These are phyloP conservation scores for Aspergillus pseudoterreus DNA, from an alignment of 2,329 filamentous ascomycete species.

Conservation along the genomic window DNA sequence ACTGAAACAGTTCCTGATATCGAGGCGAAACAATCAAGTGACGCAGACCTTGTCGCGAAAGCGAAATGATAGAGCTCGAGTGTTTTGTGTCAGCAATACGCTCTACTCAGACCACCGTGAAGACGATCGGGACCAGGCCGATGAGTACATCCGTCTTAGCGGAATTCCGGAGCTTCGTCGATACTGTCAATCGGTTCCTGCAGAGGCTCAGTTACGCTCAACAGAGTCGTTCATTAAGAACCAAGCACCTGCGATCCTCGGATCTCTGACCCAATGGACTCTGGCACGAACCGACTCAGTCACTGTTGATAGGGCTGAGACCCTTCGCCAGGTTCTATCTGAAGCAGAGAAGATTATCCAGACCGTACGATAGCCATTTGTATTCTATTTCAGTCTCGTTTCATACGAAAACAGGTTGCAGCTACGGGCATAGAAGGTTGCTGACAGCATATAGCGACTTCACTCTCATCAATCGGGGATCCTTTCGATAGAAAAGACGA, in stretches of 20 bases:
- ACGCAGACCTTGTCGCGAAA: not conserved
- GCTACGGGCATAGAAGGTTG: not conserved
- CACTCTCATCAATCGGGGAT: not conserved
- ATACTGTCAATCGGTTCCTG: slow-evolving; percentile 18
- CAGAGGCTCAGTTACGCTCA: slow-evolving; percentile 14
- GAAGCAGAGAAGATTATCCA: slow-evolving; percentile 7
- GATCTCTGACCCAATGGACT: slow-evolving; percentile 16
- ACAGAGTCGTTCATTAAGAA: slow-evolving; percentile 10
- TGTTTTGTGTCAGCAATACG: slow-evolving; percentile 21
- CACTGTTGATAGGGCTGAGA: slow-evolving; percentile 10
- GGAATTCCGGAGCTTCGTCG: slow-evolving; percentile 17
- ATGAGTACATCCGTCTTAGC: slow-evolving; percentile 16
- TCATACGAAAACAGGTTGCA: too few species aligned
- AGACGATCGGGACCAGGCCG: not conserved
- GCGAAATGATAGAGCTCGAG: not conserved
- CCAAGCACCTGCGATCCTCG: slow-evolving; percentile 13
- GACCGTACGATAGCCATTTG: slow-evolving; percentile 3
- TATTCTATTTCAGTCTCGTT: too few species aligned
- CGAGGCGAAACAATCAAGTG: slow-evolving; percentile 4
- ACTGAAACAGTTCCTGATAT: slow-evolving; percentile 3
- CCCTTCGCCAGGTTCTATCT: slow-evolving; percentile 9
- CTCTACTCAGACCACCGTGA: slow-evolving; percentile 12
- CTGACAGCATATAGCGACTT: slow-evolving; percentile 5
- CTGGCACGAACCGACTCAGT: slow-evolving; percentile 10
- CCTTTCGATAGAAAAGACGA: not conserved